Evolutionary conservation across 1,139 yeast species (phyloP).

Genomic region (Protomyces macrosporus): DNA sequence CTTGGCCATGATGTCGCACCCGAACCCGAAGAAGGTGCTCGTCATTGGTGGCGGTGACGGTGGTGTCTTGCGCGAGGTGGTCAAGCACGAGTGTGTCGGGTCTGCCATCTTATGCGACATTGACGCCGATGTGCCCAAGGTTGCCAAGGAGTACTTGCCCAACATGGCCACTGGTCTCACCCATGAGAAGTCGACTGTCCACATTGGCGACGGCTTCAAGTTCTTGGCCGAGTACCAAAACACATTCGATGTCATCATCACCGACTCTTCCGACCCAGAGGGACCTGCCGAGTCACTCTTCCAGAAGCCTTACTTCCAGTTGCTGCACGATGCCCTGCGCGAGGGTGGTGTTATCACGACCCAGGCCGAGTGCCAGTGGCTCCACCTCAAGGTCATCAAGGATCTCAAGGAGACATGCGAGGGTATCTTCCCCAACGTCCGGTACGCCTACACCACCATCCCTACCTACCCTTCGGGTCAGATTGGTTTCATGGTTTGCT

Average conservation of each 20-base stretch:
- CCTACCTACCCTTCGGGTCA: slow-evolving; percentile 93
- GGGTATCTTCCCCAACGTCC: slow-evolving; percentile 63
- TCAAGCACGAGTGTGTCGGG: slow-evolving; percentile 67
- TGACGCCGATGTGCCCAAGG: slow-evolving; percentile 71
- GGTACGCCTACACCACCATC: slow-evolving; percentile 68
- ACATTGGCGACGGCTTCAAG: slow-evolving; percentile 85
- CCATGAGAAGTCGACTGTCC: slow-evolving; percentile 67
- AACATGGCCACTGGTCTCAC: slow-evolving; percentile 66
- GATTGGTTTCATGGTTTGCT: slow-evolving; percentile 78
- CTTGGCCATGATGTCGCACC: slow-evolving; percentile 70
- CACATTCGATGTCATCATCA: slow-evolving; percentile 78
- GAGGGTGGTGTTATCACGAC: slow-evolving; percentile 77
- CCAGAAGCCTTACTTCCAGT: slow-evolving; percentile 72
- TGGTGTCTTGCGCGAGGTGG: slow-evolving; percentile 79
- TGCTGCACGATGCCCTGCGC: slow-evolving; percentile 62
- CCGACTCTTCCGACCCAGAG: slow-evolving; percentile 95
- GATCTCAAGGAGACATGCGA: slow-evolving; percentile 57
- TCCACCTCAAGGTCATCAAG: slow-evolving; percentile 63
- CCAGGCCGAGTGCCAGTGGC: slow-evolving; percentile 90
- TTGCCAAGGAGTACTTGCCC: slow-evolving; percentile 71
- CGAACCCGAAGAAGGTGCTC: slow-evolving; percentile 64
- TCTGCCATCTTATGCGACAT: slow-evolving; percentile 80
- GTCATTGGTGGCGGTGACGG: slow-evolving; percentile 96
- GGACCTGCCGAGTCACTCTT: slow-evolving; percentile 96
- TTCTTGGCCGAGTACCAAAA: slow-evolving; percentile 52